A percentile compares a stretch with the other conserved stretches of the same genome.
Conservation (phyloP, 345 rosid species). For the Salix caprea region DNA sequence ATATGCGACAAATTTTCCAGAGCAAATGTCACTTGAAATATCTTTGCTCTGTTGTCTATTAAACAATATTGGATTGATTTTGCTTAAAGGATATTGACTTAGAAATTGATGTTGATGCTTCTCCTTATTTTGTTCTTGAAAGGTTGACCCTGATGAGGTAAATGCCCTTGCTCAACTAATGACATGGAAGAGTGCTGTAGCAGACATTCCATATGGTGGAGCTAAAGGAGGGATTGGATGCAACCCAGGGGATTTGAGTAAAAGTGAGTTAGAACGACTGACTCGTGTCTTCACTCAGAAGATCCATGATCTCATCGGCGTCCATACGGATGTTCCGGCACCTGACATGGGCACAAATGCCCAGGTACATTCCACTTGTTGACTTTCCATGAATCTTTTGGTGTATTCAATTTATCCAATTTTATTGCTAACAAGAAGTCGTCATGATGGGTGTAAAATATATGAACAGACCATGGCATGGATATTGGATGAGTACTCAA, state of each 20-base stretch:
- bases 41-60: background rate
- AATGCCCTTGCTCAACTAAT: conserved; percentile 94
- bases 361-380: conserved; percentile 37
- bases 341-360: conserved; percentile 97
- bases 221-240: conserved; percentile 98
- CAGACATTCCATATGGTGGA: conserved; percentile 92
- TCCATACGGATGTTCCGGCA: conserved; percentile 90
- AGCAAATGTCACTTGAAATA: background rate
- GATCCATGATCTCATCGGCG: conserved; percentile 92
- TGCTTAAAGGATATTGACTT: background rate
- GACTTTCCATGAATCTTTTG: background rate
- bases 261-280: conserved; percentile 75
- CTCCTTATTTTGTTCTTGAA: conserved; percentile 7
- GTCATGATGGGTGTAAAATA: background rate
- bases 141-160: conserved; percentile 98
- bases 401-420: background rate
- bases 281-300: conserved; percentile 97
- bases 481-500: conserved; percentile 94
- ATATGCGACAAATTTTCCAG: background rate
- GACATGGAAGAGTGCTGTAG: conserved; percentile 99
- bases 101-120: background rate
- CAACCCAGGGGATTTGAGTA: conserved; percentile 56
- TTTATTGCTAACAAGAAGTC: background rate
- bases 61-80: background rate
- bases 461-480: conserved; percentile 85